A percentile compares a stretch with the other conserved stretches of the same genome.
Conservation (phyloP, 352 stramenopile genomes). For the Globisporangium splendens region DNA sequence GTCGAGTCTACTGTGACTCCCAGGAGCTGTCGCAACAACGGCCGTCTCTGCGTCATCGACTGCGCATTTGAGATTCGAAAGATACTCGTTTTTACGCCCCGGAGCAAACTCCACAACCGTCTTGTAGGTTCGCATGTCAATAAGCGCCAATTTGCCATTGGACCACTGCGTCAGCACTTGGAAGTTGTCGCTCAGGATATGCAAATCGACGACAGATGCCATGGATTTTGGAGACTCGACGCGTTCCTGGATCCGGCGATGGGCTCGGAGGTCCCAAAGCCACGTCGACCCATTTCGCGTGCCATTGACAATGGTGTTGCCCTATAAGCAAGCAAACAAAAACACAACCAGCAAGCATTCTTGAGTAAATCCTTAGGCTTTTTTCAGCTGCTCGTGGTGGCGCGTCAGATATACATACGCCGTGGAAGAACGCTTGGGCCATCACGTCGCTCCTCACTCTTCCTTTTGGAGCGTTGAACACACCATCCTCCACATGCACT, state of each 20-base stretch:
- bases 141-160: conserved; percentile 33
- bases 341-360: background rate
- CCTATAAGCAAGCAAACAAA: conserved; percentile 12
- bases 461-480: conserved; percentile 23
- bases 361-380: no score
- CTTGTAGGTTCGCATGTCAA: conserved; percentile 44
- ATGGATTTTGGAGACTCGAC: conserved; percentile 14
- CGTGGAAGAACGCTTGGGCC: conserved; percentile 33
- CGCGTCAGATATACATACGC: background rate
- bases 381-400: no score
- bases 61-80: conserved; percentile 28
- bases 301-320: conserved; percentile 44
- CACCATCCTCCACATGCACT: conserved; percentile 4
- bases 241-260: conserved; percentile 14
- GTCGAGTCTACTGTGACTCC: background rate
- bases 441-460: conserved; percentile 34
- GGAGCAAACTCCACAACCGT: conserved; percentile 31
- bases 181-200: conserved; percentile 36
- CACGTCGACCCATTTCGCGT: conserved; percentile 40
- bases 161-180: conserved; percentile 42
- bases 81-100: conserved; percentile 24
- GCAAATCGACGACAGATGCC: conserved; percentile 31
- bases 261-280: conserved; percentile 45
- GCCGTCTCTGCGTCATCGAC: conserved; percentile 27
- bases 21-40: conserved; percentile 24